A percentile compares a stretch with the other conserved stretches of the same genome.
Evolutionary conservation across 2,329 filamentous ascomycete genomes (phyloP).

Genomic region (Aspergillus tanneri): DNA sequence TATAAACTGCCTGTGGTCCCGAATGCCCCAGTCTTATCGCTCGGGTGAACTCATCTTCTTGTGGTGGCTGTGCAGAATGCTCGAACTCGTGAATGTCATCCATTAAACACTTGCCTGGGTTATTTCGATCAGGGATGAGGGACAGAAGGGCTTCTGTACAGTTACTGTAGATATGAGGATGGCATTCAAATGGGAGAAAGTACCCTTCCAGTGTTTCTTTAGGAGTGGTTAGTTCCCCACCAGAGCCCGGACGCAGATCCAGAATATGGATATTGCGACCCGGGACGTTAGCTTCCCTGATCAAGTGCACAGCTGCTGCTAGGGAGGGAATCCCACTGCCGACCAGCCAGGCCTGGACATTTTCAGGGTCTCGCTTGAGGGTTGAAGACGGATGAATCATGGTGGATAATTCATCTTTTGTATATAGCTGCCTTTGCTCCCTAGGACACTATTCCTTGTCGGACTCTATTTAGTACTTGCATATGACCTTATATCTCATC

Average conservation of each 20-base stretch:
- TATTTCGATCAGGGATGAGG: conserved; percentile 23
- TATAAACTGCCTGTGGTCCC: conserved; percentile 9
- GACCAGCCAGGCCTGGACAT: conserved; percentile 35
- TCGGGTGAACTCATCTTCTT: background rate
- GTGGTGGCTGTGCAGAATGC: background rate
- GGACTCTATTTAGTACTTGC: too few relatives aligned
- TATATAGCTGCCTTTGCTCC: too few relatives aligned
- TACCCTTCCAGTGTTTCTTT: conserved; percentile 34
- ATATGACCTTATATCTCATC: too few relatives aligned
- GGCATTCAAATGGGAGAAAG: conserved; percentile 34
- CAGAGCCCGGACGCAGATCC: conserved; percentile 30
- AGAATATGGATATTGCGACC: conserved; percentile 36
- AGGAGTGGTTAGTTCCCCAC: conserved; percentile 34
- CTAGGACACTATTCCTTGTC: too few relatives aligned
- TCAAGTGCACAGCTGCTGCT: conserved; percentile 38
- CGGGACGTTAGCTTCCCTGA: conserved; percentile 36
- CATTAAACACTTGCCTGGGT: conserved; percentile 8
- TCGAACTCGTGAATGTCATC: background rate
- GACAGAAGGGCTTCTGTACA: conserved; percentile 37
- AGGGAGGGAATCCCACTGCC: conserved; percentile 39
- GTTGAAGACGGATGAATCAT: too few relatives aligned
- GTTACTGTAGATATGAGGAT: conserved; percentile 36
- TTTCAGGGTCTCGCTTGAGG: conserved; percentile 15
- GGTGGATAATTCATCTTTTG: too few relatives aligned
- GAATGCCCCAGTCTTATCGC: background rate